Evolutionary conservation across 2,329 filamentous ascomycete species (phyloP).

Genomic region (Colletotrichum euphorbiae): DNA sequence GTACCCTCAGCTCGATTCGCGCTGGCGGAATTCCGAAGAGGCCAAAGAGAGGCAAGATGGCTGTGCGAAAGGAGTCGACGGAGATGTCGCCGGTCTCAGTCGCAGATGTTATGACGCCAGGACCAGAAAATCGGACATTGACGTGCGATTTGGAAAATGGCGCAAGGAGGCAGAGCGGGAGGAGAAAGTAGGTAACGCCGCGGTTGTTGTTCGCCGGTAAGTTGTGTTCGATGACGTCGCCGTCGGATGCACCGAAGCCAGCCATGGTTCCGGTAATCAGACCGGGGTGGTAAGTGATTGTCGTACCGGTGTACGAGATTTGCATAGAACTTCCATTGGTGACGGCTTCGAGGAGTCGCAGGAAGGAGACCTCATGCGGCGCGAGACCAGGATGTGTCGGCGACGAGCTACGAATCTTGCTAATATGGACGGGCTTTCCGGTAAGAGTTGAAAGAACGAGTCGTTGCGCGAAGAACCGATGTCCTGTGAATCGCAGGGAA

Average conservation of each 20-base stretch:
- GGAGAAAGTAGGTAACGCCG: slow-evolving; percentile 90
- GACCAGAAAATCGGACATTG: slow-evolving; percentile 89
- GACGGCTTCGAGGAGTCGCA: slow-evolving; percentile 91
- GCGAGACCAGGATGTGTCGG: slow-evolving; percentile 89
- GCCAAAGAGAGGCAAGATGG: slow-evolving; percentile 88
- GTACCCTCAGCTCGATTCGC: slow-evolving; percentile 85
- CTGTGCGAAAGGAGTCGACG: slow-evolving; percentile 92
- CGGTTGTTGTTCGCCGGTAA: slow-evolving; percentile 81
- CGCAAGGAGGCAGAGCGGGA: slow-evolving; percentile 88
- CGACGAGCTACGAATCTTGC: slow-evolving; percentile 89
- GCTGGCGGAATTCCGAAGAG: slow-evolving; percentile 85
- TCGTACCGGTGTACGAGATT: slow-evolving; percentile 96
- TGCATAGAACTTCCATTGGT: slow-evolving; percentile 97
- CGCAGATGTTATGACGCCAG: slow-evolving; percentile 90
- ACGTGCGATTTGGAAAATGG: slow-evolving; percentile 93
- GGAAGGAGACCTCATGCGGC: slow-evolving; percentile 93
- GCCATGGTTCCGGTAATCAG: slow-evolving; percentile 88
- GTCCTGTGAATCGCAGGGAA: slow-evolving; percentile 82
- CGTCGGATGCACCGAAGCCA: slow-evolving; percentile 75
- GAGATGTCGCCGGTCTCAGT: slow-evolving; percentile 89
- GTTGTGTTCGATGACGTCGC: slow-evolving; percentile 84
- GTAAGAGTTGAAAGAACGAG: slow-evolving; percentile 92
- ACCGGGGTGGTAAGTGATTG: slow-evolving; percentile 90
- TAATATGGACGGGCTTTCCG: slow-evolving; percentile 89
- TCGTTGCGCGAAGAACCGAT: slow-evolving; percentile 84